Conservation (phyloP, 176 grass and related monocot genomes). For the Sorghum bicolor region DNA sequence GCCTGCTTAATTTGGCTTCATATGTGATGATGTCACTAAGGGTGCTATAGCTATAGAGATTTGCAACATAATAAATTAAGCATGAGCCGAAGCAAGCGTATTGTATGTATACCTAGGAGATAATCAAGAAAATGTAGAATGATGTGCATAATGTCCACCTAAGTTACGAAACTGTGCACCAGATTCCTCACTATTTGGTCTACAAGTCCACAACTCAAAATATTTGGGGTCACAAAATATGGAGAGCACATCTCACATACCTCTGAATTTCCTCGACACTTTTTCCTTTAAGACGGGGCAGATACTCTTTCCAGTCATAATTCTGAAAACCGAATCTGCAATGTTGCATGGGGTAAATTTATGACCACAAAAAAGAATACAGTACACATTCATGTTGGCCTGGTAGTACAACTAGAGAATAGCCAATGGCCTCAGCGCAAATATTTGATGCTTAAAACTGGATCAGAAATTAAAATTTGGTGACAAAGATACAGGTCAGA, state of each 20-base stretch:
- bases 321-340: slow-evolving; percentile 97
- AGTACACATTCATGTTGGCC: not conserved
- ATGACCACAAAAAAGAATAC: not conserved
- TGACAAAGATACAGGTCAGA: slow-evolving; percentile 20
- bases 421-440: not conserved
- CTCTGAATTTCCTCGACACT: slow-evolving; percentile 75
- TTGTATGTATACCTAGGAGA: not conserved
- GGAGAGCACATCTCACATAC: slow-evolving; percentile 39
- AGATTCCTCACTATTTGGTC: not conserved
- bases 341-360: not conserved
- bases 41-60: not conserved
- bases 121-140: not conserved
- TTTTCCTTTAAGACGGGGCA: slow-evolving; percentile 95
- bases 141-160: not conserved
- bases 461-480: slow-evolving; percentile 1
- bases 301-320: slow-evolving; percentile 91
- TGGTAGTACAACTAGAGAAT: not conserved
- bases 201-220: not conserved
- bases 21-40: not conserved
- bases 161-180: not conserved
- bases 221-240: slow-evolving; percentile 9
- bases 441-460: slow-evolving; percentile 4
- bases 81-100: not conserved
- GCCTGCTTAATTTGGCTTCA: not conserved
- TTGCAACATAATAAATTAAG: not conserved